phyloP scores from a whole-genome alignment of 2,329 filamentous ascomycete genomes.

The Ascosphaera apis region DNA sequence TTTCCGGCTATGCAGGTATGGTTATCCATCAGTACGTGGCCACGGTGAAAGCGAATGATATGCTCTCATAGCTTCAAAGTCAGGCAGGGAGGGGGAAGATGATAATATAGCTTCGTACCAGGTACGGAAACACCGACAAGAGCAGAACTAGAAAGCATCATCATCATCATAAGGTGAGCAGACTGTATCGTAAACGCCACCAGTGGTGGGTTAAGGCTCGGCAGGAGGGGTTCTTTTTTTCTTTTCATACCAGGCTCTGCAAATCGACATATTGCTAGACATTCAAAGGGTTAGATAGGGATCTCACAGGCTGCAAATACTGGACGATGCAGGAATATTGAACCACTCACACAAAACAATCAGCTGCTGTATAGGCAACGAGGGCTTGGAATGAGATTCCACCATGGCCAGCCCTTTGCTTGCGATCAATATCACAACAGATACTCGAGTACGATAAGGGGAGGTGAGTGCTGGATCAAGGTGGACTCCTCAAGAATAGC shows the following conservation, averaged over 20 bases:
- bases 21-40: background rate
- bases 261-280: constrained; percentile 49
- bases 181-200: no score
- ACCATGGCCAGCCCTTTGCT: background rate
- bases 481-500: no score
- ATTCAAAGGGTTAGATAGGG: constrained; percentile 3
- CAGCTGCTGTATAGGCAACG: constrained; percentile 49
- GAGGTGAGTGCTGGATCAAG: no score
- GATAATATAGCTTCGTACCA: constrained; percentile 14
- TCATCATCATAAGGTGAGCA: constrained; percentile 3
- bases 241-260: constrained; percentile 39
- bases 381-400: background rate
- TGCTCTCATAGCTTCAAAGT: no score
- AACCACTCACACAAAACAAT: constrained; percentile 43
- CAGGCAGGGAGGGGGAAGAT: background rate
- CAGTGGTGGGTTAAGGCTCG: no score
- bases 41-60: background rate
- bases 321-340: no score
- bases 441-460: background rate
- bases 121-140: constrained; percentile 45
- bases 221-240: background rate
- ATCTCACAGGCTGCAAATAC: no score
- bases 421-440: background rate
- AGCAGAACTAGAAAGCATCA: constrained; percentile 23
- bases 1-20: constrained; percentile 37